Evolutionary conservation across 176 grass and related monocot genomes (phyloP), one percentile per base, ranked within the genome.

Genomic region (Carex cristatella): DNA sequence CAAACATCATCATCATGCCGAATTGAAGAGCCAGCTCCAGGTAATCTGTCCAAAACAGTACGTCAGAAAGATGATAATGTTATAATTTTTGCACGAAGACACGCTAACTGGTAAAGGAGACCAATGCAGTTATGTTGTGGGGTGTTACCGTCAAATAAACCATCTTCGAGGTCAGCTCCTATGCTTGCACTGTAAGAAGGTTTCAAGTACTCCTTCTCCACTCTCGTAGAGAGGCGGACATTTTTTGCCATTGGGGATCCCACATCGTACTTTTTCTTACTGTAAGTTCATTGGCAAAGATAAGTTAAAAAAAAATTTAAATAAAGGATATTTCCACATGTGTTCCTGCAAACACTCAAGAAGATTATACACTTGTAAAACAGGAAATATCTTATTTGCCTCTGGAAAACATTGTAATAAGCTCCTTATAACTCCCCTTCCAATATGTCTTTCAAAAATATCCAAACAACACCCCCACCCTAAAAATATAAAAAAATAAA

Each of bases 1-100:
- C 91, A 86, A 99, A 99, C 96, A 99, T 99, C 96, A 99, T 94
- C 69, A 99, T 99, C 96, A 99, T 95, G 81, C 96, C 96, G 81
- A 99, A 99, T 73, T 99, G 93, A 88, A 95, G 91, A 88, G 96
- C 86, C 70, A 99, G 58, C 88, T 99, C 90, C 35, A 99, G 88
- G 90, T 90, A 94, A 88, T 99, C 93, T 98, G 87, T 59, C 86
- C 55, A 60, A 42, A 63, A 74, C 82, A 70, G 44, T 59, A 88
- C 48, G 81, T 27, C 61, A 70, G 73, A 81, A 87, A 82, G n/a
- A 57, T n/a, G 71, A 88, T 35, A 9, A 1, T 77, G 37, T 51
- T 11, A 2, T n/a, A 79, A 81, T 35, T 46, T 37, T 76, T 66
- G 61, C 76, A 75, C 79, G 33, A 18, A 67, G 31, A 13, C 83